These are phyloP conservation scores for Colletotrichum lupini DNA, from an alignment of 2,329 filamentous ascomycete species.

Conservation along the genomic window DNA sequence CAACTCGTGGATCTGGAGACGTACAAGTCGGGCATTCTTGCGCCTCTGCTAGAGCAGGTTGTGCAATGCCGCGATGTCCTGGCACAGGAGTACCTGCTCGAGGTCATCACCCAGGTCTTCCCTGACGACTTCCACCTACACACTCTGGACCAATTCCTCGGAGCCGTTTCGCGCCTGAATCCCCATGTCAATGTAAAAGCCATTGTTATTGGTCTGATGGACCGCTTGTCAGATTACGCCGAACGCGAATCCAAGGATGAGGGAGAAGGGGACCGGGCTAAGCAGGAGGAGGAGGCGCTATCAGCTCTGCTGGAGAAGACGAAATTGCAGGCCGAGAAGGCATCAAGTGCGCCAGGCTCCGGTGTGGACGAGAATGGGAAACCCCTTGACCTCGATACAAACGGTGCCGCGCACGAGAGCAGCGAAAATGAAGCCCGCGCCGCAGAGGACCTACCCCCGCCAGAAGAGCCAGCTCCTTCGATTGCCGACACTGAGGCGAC, in stretches of 20 bases:
- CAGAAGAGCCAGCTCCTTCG: constrained; percentile 50
- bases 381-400: constrained; percentile 36
- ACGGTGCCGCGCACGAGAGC: constrained; percentile 31
- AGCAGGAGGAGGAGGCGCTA: constrained; percentile 87
- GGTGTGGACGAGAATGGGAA: constrained; percentile 15
- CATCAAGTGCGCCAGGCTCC: constrained; percentile 36
- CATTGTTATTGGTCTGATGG: constrained; percentile 98
- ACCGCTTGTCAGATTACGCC: constrained; percentile 93
- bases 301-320: constrained; percentile 81
- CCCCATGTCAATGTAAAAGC: constrained; percentile 98
- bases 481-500: constrained; percentile 60
- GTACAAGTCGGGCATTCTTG: constrained; percentile 91
- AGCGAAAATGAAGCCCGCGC: constrained; percentile 23
- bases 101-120: constrained; percentile 99
- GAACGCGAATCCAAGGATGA: constrained; percentile 84
- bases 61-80: constrained; percentile 97
- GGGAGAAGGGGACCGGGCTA: constrained; percentile 75
- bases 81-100: constrained; percentile 95
- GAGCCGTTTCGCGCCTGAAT: constrained; percentile 90
- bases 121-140: constrained; percentile 98
- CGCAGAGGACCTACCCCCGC: constrained; percentile 10
- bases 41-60: constrained; percentile 92
- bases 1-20: constrained; percentile 95
- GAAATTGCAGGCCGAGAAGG: constrained; percentile 66
- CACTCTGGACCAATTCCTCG: constrained; percentile 94